phyloP scores from a whole-genome alignment of 257 asterid genomes.

The Solanum okadae region DNA sequence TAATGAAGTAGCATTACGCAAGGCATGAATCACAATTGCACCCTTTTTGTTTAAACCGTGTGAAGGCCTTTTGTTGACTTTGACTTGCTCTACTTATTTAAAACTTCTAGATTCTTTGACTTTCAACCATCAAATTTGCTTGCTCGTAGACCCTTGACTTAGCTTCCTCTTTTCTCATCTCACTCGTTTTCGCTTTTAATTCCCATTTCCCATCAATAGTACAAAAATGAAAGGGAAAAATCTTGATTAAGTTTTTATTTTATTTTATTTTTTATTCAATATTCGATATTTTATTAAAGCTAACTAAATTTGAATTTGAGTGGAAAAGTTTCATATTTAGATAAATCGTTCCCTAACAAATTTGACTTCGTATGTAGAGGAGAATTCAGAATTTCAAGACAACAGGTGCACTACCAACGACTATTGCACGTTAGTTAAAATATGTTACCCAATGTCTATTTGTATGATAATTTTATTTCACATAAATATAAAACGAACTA shows the following conservation, averaged over 20 bases:
- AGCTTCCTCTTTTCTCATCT: neutral
- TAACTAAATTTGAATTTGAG: neutral
- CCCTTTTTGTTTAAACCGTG: neutral
- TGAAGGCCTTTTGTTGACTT: neutral
- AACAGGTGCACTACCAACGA: too few species aligned
- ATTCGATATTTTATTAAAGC: neutral
- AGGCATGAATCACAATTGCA: neutral
- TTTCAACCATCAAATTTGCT: neutral
- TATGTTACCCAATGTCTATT: neutral
- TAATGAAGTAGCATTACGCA: neutral
- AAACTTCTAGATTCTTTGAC: neutral
- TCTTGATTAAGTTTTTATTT: neutral
- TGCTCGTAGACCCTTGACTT: neutral
- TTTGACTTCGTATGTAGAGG: rapidly evolving
- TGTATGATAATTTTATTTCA: neutral
- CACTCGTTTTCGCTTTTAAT: neutral
- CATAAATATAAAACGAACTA: neutral
- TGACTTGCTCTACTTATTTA: neutral
- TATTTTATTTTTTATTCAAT: neutral
- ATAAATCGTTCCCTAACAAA: neutral
- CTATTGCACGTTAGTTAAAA: neutral
- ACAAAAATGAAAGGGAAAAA: neutral
- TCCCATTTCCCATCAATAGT: neutral
- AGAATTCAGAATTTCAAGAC: too few species aligned
- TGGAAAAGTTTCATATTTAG: neutral